Conservation (phyloP, 345 rosid genomes). For the Toxicodendron radicans region DNA sequence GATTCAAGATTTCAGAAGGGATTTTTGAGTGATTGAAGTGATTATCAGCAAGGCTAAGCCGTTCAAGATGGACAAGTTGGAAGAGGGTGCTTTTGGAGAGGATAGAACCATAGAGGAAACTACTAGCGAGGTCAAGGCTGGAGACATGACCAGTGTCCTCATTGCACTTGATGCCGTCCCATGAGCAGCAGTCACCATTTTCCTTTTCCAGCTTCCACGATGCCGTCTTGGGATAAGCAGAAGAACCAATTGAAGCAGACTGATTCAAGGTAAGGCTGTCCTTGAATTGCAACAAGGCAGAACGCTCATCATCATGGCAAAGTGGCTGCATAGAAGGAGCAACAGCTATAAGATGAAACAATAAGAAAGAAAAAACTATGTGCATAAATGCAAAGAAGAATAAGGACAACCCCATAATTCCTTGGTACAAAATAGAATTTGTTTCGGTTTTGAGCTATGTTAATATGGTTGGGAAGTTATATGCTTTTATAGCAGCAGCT, state of each 20-base stretch:
- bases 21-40: slow-evolving; percentile 23
- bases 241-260: not conserved
- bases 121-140: not conserved
- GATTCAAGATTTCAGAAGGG: slow-evolving; percentile 7
- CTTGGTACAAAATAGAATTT: too few relatives aligned
- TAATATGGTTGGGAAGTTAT: too few relatives aligned
- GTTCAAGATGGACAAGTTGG: slow-evolving; percentile 17
- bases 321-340: not conserved
- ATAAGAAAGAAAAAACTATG: not conserved
- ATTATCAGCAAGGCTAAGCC: slow-evolving; percentile 22
- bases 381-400: not conserved
- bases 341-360: not conserved
- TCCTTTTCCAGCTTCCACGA: not conserved
- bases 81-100: slow-evolving; percentile 26
- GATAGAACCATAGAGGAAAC: slow-evolving; percentile 21
- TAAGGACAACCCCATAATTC: not conserved
- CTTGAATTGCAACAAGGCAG: slow-evolving; percentile 26
- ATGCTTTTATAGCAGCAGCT: too few relatives aligned
- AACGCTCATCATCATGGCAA: slow-evolving; percentile 16
- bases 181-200: slow-evolving; percentile 26
- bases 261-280: slow-evolving; percentile 13
- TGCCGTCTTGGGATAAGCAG: not conserved
- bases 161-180: slow-evolving; percentile 24
- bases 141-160: slow-evolving; percentile 7
- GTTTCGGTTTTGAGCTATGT: too few relatives aligned